These are phyloP conservation scores for Azolla pinnata DNA, from an alignment of 75 land plant species.

Conservation along the genomic window DNA sequence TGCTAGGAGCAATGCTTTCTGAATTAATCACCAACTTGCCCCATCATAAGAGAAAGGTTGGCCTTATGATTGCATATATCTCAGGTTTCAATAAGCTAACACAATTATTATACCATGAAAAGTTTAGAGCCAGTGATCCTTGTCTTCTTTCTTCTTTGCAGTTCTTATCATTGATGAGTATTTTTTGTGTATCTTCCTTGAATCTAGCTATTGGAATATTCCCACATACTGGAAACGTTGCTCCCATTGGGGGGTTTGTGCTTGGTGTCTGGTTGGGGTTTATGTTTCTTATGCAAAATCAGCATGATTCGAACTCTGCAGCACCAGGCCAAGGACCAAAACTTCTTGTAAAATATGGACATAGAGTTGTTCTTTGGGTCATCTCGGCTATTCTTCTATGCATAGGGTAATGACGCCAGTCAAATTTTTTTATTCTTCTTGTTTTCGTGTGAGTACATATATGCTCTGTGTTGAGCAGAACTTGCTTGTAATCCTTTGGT, in stretches of 20 bases:
- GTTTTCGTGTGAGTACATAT: constrained; percentile 28
- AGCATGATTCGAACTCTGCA: constrained; percentile 61
- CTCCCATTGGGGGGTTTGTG: constrained; percentile 91
- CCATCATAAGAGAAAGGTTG: constrained; percentile 47
- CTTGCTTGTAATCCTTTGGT: not conserved
- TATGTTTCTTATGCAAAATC: constrained; percentile 70
- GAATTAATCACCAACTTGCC: constrained; percentile 68
- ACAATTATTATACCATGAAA: no score
- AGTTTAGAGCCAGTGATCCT: no score
- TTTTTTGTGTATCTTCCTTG: constrained; percentile 45
- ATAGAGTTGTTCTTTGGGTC: constrained; percentile 18
- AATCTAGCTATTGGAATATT: constrained; percentile 84
- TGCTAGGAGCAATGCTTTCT: constrained; percentile 78
- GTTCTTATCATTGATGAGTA: constrained; percentile 45
- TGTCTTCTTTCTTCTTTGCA: constrained; percentile 10
- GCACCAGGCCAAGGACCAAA: constrained; percentile 15
- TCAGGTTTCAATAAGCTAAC: no score
- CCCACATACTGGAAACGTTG: constrained; percentile 75
- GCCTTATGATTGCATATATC: no score
- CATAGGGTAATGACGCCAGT: no score
- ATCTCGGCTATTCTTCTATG: no score
- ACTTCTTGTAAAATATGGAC: constrained; percentile 10
- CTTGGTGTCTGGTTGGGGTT: constrained; percentile 85
- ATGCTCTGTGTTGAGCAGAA: not conserved
- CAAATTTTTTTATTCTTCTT: constrained; percentile 19